Evolutionary conservation across 371 early-diverging fungal species (phyloP).

Genomic region (Haplosporangium sp.): DNA sequence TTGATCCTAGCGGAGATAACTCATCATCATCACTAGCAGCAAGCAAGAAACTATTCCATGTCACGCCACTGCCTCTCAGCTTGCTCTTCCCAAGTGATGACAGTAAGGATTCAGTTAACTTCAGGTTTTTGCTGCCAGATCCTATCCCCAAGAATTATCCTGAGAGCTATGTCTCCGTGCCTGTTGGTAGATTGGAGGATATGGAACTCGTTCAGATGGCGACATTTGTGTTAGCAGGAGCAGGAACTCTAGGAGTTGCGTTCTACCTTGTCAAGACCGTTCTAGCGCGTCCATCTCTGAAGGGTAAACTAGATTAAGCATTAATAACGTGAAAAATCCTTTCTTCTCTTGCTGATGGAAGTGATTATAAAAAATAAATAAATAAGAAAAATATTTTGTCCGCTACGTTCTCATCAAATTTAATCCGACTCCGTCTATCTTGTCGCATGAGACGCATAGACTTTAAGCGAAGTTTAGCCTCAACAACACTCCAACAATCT

Average conservation of each 20-base stretch:
- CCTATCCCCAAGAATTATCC: constrained; percentile 45
- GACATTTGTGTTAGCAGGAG: constrained; percentile 46
- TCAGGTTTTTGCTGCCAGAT: constrained; percentile 41
- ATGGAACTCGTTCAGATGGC: constrained; percentile 28
- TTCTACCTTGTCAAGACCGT: constrained; percentile 28
- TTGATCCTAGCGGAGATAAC: neutral
- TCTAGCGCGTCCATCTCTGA: constrained; percentile 11
- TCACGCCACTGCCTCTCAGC: constrained; percentile 33
- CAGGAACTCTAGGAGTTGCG: constrained; percentile 31
- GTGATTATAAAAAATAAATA: neutral
- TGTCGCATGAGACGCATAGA: neutral
- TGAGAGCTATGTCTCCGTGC: constrained; percentile 32
- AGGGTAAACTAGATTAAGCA: constrained; percentile 40
- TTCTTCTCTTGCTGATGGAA: neutral
- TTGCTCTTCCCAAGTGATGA: constrained; percentile 29
- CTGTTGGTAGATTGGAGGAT: constrained; percentile 49
- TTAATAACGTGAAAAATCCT: too few species aligned
- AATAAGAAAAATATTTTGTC: neutral
- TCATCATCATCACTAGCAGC: constrained; percentile 10
- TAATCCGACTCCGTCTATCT: neutral
- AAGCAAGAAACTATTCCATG: constrained; percentile 48
- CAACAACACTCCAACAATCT: neutral
- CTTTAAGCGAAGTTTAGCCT: too few species aligned
- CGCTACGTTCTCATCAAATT: neutral
- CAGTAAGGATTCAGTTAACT: constrained; percentile 17